Base-by-base conservation (phyloP, 2,329 filamentous ascomycete genomes). In the Clarireedia hainanense region DNA sequence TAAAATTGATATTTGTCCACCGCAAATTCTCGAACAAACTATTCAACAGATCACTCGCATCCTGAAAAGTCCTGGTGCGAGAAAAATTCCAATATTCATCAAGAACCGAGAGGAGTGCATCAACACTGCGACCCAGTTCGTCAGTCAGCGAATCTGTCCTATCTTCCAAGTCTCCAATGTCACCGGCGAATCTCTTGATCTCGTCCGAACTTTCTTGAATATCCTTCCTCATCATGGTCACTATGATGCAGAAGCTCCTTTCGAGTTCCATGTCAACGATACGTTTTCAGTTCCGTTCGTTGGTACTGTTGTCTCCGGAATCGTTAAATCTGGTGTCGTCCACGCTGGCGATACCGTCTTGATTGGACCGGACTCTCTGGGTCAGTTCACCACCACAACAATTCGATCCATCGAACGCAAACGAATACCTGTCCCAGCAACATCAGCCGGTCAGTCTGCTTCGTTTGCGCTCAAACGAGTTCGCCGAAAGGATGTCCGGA, bases 101-200 rank as follows among this genome's bases (percentile, higher is more conserved):
- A 94, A 91, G 71, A 88, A 86, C 63, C 85, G 85, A 57, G 90
- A 96, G 68, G 89, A 96, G 63, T 96, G 91, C 65, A 86, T 99
- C 66, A 91, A 94, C 70, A 99, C 94, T 0, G 92, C 94, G 9
- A 92, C 89, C 0, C 94, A 97, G 70, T 96, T 99, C 67, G 89
- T 97, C 64, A 94, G 88, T 65, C 88, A 95, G 71, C 83, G 94
- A 42, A 96, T 99, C 68, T 97, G 92, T 68, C 94, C 94, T 12
- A 87, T 99, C 61, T 99, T 99, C 74, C 91, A 97, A 68, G 91
- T 99, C 10, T 97, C 92, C 63, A 99, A 99, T 67, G 94, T 99
- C 34, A 97, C 94, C 0, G 94, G 94, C 47, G 83, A 95, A 71
- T 90, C 89, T 59, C 79, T 99, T 47, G 89, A 96, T 60, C 79